phyloP scores from a whole-genome alignment of 306 rosid genomes.

The Pueraria montana region DNA sequence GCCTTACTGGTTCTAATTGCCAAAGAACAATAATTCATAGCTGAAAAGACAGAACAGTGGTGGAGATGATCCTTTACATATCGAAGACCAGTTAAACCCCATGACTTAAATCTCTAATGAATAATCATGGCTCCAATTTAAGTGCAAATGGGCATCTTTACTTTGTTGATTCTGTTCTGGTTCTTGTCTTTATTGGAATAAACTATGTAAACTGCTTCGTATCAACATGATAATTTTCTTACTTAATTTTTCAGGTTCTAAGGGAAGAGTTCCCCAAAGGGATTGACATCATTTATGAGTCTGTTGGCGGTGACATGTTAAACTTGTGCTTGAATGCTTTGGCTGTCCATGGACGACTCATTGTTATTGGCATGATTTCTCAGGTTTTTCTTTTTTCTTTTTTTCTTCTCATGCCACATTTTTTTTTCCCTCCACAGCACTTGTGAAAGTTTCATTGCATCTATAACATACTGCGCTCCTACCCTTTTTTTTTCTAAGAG shows the following conservation, averaged over 20 bases:
- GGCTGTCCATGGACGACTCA: conserved; percentile 82
- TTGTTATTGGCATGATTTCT: conserved; percentile 97
- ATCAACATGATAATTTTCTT: conserved; percentile 24
- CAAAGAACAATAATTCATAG: not conserved
- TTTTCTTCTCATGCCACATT: conserved; percentile 28
- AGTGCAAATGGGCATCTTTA: not conserved
- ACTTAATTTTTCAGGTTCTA: conserved; percentile 68
- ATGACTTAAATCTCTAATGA: not conserved
- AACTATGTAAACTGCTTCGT: conserved; percentile 28
- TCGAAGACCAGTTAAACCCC: not conserved
- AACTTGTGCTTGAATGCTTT: conserved; percentile 87
- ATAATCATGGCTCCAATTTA: conserved; percentile 15
- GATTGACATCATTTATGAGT: conserved; percentile 88
- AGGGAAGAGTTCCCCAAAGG: conserved; percentile 84
- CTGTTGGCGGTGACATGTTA: conserved; percentile 97
- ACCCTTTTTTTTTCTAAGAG: too few species aligned
- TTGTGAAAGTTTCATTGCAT: conserved; percentile 23
- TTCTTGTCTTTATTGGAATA: not conserved
- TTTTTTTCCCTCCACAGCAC: conserved; percentile 1
- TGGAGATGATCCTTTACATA: not conserved
- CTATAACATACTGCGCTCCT: not conserved
- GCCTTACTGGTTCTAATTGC: conserved; percentile 3
- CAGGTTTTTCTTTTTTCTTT: conserved; percentile 64
- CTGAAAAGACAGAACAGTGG: not conserved
- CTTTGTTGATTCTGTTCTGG: conserved; percentile 1